These are phyloP conservation scores for Mycosphaerella arachidis DNA, from an alignment of 2,329 filamentous ascomycete genomes.

Conservation along the genomic window DNA sequence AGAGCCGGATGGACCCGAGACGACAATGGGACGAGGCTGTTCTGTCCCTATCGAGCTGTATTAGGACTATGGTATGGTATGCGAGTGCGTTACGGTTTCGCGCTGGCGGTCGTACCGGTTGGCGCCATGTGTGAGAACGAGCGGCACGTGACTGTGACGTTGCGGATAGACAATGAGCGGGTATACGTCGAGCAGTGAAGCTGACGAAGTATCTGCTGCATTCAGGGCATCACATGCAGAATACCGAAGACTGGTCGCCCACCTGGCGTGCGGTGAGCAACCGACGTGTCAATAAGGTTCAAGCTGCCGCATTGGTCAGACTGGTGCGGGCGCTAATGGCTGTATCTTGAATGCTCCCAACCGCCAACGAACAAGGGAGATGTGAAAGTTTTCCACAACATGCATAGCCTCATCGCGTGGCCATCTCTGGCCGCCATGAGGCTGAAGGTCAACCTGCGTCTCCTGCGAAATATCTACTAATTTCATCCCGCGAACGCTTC, in stretches of 20 bases:
- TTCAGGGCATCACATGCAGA: neutral
- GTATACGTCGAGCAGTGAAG: conserved; percentile 5
- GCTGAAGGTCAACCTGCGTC: no score
- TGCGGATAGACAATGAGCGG: neutral
- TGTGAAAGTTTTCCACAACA: no score
- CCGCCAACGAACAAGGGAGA: no score
- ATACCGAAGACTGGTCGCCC: neutral
- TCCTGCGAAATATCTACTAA: no score
- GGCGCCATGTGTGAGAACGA: conserved; percentile 16
- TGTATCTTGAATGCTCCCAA: no score
- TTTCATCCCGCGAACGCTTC: no score
- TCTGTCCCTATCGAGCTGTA: conserved; percentile 7
- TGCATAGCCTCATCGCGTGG: no score
- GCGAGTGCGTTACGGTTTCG: neutral
- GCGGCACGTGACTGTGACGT: neutral
- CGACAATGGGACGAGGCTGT: conserved; percentile 60
- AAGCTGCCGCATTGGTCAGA: neutral
- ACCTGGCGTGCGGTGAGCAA: neutral
- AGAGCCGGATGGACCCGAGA: conserved; percentile 74
- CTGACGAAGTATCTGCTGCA: conserved; percentile 5
- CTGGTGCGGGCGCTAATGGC: neutral
- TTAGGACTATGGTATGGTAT: conserved; percentile 5
- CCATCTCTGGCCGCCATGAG: no score
- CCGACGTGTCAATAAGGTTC: neutral
- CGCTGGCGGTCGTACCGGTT: conserved; percentile 10